phyloP scores from a whole-genome alignment of 2,329 filamentous ascomycete genomes.

The Verticillium nubilum region DNA sequence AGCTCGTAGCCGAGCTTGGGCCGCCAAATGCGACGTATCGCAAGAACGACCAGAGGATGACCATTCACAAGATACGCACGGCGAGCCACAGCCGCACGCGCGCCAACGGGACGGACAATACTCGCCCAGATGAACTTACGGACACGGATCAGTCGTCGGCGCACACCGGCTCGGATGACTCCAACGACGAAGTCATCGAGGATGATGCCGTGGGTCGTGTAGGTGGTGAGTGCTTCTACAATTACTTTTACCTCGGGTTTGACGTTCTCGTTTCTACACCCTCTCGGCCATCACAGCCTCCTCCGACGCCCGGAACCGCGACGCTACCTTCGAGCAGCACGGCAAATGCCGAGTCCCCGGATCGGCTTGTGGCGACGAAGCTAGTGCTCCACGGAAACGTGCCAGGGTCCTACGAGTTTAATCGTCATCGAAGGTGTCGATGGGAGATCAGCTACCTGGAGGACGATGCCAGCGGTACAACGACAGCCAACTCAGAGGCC shows the following conservation, averaged over 20 bases:
- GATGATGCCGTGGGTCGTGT: slow-evolving; percentile 49
- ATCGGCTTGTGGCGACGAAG: slow-evolving; percentile 80
- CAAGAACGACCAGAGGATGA: slow-evolving; percentile 83
- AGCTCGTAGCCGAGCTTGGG: slow-evolving; percentile 83
- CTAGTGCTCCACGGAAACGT: slow-evolving; percentile 92
- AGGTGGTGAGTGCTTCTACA: slow-evolving; percentile 82
- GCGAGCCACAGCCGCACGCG: slow-evolving; percentile 45
- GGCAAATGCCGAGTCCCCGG: slow-evolving; percentile 36
- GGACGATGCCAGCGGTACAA: slow-evolving; percentile 32
- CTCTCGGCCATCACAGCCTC: slow-evolving; percentile 55
- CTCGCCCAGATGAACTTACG: slow-evolving; percentile 51
- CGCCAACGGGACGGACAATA: slow-evolving; percentile 36
- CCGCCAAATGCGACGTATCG: slow-evolving; percentile 92
- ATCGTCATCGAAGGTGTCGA: slow-evolving; percentile 81
- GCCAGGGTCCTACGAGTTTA: slow-evolving; percentile 94
- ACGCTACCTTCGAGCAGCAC: slow-evolving; percentile 9
- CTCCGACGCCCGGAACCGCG: slow-evolving; percentile 37
- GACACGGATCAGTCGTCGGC: slow-evolving; percentile 73
- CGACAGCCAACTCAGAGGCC: slow-evolving; percentile 67
- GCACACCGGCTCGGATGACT: slow-evolving; percentile 66
- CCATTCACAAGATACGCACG: slow-evolving; percentile 67
- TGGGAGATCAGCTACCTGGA: slow-evolving; percentile 69
- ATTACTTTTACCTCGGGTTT: slow-evolving; percentile 95
- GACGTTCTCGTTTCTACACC: slow-evolving; percentile 86
- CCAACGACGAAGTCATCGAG: slow-evolving; percentile 50